phyloP scores from a whole-genome alignment of 2,329 filamentous ascomycete genomes.

The Byssochlamys sp. region DNA sequence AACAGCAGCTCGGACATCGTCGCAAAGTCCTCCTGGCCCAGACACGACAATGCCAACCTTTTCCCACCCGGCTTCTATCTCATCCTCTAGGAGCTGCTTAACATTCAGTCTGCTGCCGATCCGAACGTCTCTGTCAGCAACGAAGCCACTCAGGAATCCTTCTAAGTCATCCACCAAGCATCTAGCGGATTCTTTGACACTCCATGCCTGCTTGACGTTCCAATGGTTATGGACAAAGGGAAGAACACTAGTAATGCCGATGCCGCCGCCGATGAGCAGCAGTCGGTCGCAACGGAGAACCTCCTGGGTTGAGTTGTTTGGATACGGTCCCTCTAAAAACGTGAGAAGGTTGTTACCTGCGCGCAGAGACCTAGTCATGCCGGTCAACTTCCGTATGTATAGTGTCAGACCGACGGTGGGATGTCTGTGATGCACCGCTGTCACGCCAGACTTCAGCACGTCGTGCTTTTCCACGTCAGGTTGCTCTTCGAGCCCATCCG shows the following conservation, averaged over 20 bases:
- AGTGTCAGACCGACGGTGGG: too few relatives aligned
- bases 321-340: too few relatives aligned
- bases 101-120: constrained; percentile 25
- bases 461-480: too few relatives aligned
- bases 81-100: constrained; percentile 19
- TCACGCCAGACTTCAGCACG: too few relatives aligned
- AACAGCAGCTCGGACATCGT: constrained; percentile 30
- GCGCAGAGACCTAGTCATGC: too few relatives aligned
- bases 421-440: too few relatives aligned
- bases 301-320: constrained; percentile 32
- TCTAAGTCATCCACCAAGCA: constrained; percentile 25
- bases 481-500: too few relatives aligned
- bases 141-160: constrained; percentile 16
- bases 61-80: constrained; percentile 18
- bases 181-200: constrained; percentile 17
- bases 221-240: constrained; percentile 32
- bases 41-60: constrained; percentile 33
- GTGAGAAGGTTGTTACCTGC: too few relatives aligned
- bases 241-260: constrained; percentile 49
- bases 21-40: constrained; percentile 34
- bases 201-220: constrained; percentile 29
- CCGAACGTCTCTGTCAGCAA: too few relatives aligned
- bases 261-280: constrained; percentile 49
- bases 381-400: too few relatives aligned
- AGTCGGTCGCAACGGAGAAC: constrained; percentile 38